Conservation (phyloP, 2,329 filamentous ascomycete genomes). For the Xylaria digitata region DNA sequence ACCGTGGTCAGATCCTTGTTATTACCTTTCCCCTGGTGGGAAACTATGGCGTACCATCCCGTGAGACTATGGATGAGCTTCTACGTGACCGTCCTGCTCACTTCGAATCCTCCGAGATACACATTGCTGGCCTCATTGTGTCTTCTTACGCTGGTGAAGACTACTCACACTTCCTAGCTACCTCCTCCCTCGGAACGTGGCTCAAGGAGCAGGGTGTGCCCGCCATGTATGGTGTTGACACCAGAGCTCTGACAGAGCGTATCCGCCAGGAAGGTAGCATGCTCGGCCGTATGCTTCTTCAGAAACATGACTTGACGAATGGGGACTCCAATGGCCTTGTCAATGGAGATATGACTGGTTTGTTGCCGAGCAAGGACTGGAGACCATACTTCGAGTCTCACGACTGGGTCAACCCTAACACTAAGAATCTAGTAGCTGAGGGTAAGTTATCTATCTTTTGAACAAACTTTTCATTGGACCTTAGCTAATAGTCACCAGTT, state of each 20-base stretch:
- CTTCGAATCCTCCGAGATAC: conserved; percentile 93
- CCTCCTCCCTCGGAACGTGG: conserved; percentile 92
- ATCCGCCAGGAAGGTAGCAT: conserved; percentile 96
- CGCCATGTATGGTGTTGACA: conserved; percentile 95
- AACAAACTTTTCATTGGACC: conserved; percentile 33
- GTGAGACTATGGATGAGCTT: conserved; percentile 85
- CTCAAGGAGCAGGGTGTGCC: conserved; percentile 95
- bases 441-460: conserved; percentile 70
- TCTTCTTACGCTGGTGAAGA: conserved; percentile 94
- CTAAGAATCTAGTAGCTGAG: conserved; percentile 91
- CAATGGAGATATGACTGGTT: conserved; percentile 54
- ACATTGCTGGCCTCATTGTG: conserved; percentile 90
- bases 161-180: conserved; percentile 92
- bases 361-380: conserved; percentile 55
- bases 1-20: conserved; percentile 93
- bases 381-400: conserved; percentile 77
- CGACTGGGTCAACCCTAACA: conserved; percentile 92
- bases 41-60: conserved; percentile 96
- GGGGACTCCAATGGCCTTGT: conserved; percentile 55
- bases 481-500: conserved; percentile 69
- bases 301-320: conserved; percentile 65
- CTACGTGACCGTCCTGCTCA: conserved; percentile 87
- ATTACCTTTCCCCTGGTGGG: conserved; percentile 95
- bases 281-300: conserved; percentile 87
- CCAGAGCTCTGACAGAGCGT: conserved; percentile 90